These are phyloP conservation scores for Pterocarpus santalinus DNA, from an alignment of 306 rosid species.

Conservation along the genomic window DNA sequence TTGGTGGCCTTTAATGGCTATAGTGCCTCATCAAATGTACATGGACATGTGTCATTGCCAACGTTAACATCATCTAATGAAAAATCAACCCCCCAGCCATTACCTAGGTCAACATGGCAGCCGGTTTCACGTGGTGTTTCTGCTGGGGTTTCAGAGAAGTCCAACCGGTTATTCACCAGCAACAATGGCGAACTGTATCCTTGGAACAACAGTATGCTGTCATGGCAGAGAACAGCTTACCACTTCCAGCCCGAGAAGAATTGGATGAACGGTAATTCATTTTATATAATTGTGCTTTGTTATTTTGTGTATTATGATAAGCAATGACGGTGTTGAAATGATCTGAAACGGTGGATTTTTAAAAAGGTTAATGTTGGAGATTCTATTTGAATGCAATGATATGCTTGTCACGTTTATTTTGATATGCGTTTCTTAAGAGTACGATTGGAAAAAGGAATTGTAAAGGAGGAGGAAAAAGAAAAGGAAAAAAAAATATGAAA, in stretches of 20 bases:
- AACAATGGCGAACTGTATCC: conserved; percentile 48
- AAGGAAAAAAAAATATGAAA: neutral
- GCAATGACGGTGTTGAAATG: neutral
- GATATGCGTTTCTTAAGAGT: too few species aligned
- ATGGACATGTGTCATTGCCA: conserved; percentile 23
- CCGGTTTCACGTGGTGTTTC: conserved; percentile 68
- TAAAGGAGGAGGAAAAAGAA: neutral
- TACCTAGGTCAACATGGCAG: conserved; percentile 9
- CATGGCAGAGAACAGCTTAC: conserved; percentile 92
- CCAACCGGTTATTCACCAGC: conserved; percentile 45
- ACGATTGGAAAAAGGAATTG: neutral
- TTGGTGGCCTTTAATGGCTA: conserved; percentile 50
- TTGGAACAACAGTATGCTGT: conserved; percentile 79
- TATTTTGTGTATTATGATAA: neutral
- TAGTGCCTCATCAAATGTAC: neutral
- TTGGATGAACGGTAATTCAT: conserved; percentile 88
- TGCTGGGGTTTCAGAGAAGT: conserved; percentile 80
- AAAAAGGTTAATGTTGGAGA: neutral
- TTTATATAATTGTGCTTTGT: neutral
- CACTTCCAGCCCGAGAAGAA: conserved; percentile 93
- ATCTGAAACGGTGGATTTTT: neutral
- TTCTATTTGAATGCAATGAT: neutral
- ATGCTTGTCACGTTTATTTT: neutral
- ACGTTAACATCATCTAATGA: neutral
- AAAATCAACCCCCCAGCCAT: neutral